Percentiles rank a stretch among this genome's conserved stretches.
phyloP scores from a whole-genome alignment of 192 early-diverging fungal species.

The Podila clonocystis region DNA sequence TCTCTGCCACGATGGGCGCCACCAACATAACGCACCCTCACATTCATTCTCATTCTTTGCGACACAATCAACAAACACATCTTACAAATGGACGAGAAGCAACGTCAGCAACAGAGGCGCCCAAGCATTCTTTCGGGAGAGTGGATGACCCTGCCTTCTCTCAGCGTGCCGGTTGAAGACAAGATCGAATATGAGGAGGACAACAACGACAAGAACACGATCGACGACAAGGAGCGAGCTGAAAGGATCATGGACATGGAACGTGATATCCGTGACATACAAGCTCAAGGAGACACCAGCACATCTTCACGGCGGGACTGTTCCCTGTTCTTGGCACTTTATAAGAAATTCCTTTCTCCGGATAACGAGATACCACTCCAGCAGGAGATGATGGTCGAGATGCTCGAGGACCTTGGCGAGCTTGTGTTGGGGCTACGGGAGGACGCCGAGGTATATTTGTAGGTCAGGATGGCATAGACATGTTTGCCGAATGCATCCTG shows the following conservation, averaged over 20 bases:
- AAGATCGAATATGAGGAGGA: background rate
- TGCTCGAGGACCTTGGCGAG: conserved; percentile 21
- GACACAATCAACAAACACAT: background rate
- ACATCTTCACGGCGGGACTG: background rate
- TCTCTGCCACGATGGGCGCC: too few species aligned
- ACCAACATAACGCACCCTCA: too few species aligned
- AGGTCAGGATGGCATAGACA: background rate
- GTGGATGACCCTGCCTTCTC: conserved; percentile 13
- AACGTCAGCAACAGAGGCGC: background rate
- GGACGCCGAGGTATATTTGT: background rate
- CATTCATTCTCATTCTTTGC: too few species aligned
- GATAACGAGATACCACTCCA: background rate
- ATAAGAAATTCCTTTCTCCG: background rate
- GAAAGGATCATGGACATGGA: background rate
- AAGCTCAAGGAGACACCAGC: background rate
- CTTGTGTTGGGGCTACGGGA: background rate
- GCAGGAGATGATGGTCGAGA: conserved; percentile 20
- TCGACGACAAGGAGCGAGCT: background rate
- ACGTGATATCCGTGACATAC: background rate
- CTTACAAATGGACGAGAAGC: background rate
- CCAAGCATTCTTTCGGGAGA: conserved; percentile 10
- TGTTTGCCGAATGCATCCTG: too few species aligned
- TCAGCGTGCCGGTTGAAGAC: background rate
- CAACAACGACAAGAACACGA: background rate
- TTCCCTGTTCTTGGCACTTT: background rate